A percentile compares a stretch with the other conserved stretches of the same genome.
Evolutionary conservation across 1,284 basidiomycete species (phyloP).

Genomic region (Sanguinoderma infundibulare): DNA sequence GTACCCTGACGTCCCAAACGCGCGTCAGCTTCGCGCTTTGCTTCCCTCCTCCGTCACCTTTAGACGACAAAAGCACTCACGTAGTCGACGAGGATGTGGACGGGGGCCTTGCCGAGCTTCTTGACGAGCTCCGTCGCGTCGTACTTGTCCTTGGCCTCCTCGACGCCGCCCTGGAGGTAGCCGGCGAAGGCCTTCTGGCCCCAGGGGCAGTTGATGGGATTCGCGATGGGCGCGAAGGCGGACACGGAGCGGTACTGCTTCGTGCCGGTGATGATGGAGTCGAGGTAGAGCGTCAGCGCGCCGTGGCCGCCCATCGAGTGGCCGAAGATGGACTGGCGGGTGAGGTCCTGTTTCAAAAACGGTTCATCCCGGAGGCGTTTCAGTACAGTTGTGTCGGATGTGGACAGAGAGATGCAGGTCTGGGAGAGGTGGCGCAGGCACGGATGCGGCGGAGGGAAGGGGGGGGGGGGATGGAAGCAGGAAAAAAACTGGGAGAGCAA

Average conservation of each 20-base stretch:
- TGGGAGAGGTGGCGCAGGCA: background rate
- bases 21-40: constrained; percentile 4
- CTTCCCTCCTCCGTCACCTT: background rate
- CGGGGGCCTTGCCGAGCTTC: constrained; percentile 58
- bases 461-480: constrained; percentile 34
- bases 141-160: constrained; percentile 77
- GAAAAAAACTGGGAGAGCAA: background rate
- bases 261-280: constrained; percentile 45
- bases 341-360: constrained; percentile 62
- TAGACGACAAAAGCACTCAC: constrained; percentile 47
- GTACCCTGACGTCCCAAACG: constrained; percentile 61
- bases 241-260: constrained; percentile 88
- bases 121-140: constrained; percentile 88
- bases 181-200: constrained; percentile 91
- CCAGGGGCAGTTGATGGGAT: constrained; percentile 90
- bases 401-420: background rate
- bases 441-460: no score
- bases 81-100: constrained; percentile 87
- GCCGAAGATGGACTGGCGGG: constrained; percentile 81
- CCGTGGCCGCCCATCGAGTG: constrained; percentile 96
- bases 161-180: constrained; percentile 82
- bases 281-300: constrained; percentile 90
- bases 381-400: background rate
- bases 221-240: constrained; percentile 92
- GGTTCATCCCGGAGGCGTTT: background rate